A percentile compares a stretch with the other conserved stretches of the same genome.
These are phyloP conservation scores for Micromonas pusilla DNA, from an alignment of 139 green algal genomes.

Conservation along the genomic window DNA sequence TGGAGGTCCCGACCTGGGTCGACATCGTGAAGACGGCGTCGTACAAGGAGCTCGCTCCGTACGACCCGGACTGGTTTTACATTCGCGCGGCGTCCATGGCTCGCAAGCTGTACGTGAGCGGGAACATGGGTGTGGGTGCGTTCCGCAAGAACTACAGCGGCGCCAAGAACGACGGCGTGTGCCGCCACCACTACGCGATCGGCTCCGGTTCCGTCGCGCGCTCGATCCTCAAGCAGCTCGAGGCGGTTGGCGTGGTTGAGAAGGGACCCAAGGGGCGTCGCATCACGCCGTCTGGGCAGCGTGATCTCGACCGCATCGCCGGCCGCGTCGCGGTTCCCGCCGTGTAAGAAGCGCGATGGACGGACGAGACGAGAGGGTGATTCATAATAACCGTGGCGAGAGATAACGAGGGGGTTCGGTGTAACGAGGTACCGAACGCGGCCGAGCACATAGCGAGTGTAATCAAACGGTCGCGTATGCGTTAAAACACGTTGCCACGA, in stretches of 20 bases:
- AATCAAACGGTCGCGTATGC: neutral
- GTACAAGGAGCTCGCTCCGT: conserved; percentile 93
- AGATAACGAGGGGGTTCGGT: too few relatives aligned
- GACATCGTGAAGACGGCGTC: conserved; percentile 93
- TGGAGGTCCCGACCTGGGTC: conserved; percentile 89
- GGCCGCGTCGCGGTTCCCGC: conserved; percentile 11
- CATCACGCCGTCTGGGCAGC: conserved; percentile 79
- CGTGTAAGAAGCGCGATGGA: neutral
- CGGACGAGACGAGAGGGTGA: neutral
- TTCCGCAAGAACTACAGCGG: conserved; percentile 85
- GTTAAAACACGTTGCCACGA: too few relatives aligned
- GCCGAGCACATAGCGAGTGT: neutral
- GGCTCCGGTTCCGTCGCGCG: conserved; percentile 66
- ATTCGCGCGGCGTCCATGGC: conserved; percentile 88
- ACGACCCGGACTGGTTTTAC: conserved; percentile 98
- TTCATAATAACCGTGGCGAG: too few relatives aligned
- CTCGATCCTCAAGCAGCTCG: conserved; percentile 83
- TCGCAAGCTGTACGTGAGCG: conserved; percentile 86
- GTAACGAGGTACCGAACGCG: too few relatives aligned
- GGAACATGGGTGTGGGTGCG: conserved; percentile 81
- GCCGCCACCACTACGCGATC: conserved; percentile 49
- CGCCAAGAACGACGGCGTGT: conserved; percentile 54
- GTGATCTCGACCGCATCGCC: conserved; percentile 30
- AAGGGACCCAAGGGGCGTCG: conserved; percentile 55
- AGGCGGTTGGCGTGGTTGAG: conserved; percentile 50